These are phyloP conservation scores for Aureobasidium sp. DNA, from an alignment of 2,329 filamentous ascomycete species.

Conservation along the genomic window DNA sequence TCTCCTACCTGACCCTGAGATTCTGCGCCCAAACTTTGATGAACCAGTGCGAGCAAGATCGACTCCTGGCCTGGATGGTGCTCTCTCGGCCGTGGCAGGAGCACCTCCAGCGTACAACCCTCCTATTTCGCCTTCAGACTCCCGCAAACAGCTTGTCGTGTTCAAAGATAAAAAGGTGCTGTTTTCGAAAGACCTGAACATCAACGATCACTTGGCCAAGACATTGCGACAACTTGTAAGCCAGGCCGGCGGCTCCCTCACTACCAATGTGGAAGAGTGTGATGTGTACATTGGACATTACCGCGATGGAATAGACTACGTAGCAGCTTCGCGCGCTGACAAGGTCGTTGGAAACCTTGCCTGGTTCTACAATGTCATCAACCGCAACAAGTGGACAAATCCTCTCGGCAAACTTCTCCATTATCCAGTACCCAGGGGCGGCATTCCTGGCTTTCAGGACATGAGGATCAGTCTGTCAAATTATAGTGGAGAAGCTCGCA, in stretches of 20 bases:
- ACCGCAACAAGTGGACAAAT: constrained; percentile 80
- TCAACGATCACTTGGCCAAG: constrained; percentile 58
- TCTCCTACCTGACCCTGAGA: constrained; percentile 74
- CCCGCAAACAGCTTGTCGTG: constrained; percentile 55
- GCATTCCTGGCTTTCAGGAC: constrained; percentile 70
- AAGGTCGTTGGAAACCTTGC: constrained; percentile 88
- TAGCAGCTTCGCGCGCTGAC: constrained; percentile 64
- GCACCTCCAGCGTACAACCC: constrained; percentile 30
- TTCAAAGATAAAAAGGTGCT: constrained; percentile 73
- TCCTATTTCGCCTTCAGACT: constrained; percentile 36
- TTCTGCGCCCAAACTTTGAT: constrained; percentile 45
- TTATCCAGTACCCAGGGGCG: constrained; percentile 73
- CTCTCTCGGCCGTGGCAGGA: constrained; percentile 49
- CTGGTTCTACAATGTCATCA: constrained; percentile 91
- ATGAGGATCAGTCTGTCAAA: constrained; percentile 87
- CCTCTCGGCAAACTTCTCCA: constrained; percentile 78
- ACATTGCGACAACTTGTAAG: constrained; percentile 66
- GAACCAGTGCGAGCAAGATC: constrained; percentile 21
- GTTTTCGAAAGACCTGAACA: constrained; percentile 66
- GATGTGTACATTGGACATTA: constrained; percentile 85
- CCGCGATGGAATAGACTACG: constrained; percentile 72
- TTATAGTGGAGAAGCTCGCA: constrained; percentile 87
- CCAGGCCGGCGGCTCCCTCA: constrained; percentile 64
- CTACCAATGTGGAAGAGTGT: constrained; percentile 58
- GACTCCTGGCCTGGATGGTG: constrained; percentile 55